These are phyloP conservation scores for Elongisporangium prolatum DNA, from an alignment of 352 stramenopile genomes.

Conservation along the genomic window DNA sequence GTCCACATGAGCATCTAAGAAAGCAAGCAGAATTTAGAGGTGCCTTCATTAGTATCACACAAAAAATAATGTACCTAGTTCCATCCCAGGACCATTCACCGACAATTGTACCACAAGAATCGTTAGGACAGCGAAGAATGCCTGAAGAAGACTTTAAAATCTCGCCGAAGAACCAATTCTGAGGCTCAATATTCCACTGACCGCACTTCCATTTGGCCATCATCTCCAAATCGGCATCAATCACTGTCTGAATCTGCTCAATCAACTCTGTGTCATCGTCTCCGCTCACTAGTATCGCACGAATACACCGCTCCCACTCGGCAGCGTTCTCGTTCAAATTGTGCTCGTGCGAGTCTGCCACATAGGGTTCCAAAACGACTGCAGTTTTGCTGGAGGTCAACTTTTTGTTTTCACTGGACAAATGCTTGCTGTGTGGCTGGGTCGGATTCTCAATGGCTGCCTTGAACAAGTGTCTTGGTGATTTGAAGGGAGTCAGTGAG, in stretches of 20 bases:
- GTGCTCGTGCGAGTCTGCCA: not conserved
- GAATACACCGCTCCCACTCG: slow-evolving; percentile 30
- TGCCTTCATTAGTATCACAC: not conserved
- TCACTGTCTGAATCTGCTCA: slow-evolving; percentile 20
- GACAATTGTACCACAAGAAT: slow-evolving; percentile 26
- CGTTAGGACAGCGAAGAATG: slow-evolving; percentile 36
- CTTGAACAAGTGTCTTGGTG: slow-evolving; percentile 23
- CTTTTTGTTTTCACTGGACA: slow-evolving; percentile 2
- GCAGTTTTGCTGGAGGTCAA: not conserved
- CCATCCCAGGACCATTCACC: slow-evolving; percentile 56
- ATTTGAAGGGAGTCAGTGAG: slow-evolving; percentile 32
- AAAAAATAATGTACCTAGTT: slow-evolving; percentile 18
- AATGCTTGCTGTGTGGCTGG: not conserved
- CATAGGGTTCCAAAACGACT: not conserved
- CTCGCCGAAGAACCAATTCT: slow-evolving; percentile 35
- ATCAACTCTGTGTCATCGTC: slow-evolving; percentile 7
- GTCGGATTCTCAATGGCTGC: slow-evolving; percentile 15
- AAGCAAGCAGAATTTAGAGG: slow-evolving; percentile 2
- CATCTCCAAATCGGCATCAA: slow-evolving; percentile 28
- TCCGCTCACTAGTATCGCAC: slow-evolving; percentile 16
- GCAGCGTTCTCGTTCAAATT: slow-evolving; percentile 16
- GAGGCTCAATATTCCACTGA: slow-evolving; percentile 49
- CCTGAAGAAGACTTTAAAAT: slow-evolving; percentile 15
- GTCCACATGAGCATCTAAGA: slow-evolving; percentile 37
- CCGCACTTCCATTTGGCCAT: slow-evolving; percentile 21